These are phyloP conservation scores for Candida pini DNA, from an alignment of 805 yeast genomes.

Conservation along the genomic window DNA sequence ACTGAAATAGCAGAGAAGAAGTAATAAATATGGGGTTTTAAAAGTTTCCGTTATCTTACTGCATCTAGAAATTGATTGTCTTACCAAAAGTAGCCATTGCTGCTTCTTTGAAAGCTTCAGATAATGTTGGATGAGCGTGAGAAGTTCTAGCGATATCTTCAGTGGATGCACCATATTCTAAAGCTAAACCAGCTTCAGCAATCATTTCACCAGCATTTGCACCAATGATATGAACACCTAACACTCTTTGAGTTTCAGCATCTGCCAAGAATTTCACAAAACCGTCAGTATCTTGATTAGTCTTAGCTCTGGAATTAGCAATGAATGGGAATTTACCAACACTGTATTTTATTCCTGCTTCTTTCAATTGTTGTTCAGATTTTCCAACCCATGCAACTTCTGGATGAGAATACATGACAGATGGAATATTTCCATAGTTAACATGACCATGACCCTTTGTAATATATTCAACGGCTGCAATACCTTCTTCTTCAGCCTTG, in stretches of 20 bases:
- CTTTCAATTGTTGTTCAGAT: conserved; percentile 91
- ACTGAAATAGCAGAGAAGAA: too few relatives aligned
- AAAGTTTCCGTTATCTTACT: too few relatives aligned
- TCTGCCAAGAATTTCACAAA: conserved; percentile 94
- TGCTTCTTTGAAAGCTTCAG: conserved; percentile 98
- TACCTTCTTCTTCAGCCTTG: conserved; percentile 99
- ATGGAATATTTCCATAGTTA: conserved; percentile 95
- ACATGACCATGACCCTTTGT: conserved; percentile 96
- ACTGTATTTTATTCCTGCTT: conserved; percentile 84
- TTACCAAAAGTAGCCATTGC: conserved; percentile 87
- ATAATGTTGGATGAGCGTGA: conserved; percentile 97
- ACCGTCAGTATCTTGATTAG: conserved; percentile 95
- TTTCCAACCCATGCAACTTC: conserved; percentile 99
- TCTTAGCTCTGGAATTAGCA: conserved; percentile 99
- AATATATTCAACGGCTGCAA: conserved; percentile 95
- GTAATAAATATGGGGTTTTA: too few relatives aligned
- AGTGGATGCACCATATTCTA: conserved; percentile 97
- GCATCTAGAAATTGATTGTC: conserved; percentile 81
- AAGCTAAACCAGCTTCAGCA: conserved; percentile 95
- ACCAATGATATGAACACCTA: conserved; percentile 96
- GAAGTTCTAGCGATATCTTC: conserved; percentile 97
- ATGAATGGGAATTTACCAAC: conserved; percentile 97
- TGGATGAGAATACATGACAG: conserved; percentile 99
- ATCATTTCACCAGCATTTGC: conserved; percentile 99
- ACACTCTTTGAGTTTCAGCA: conserved; percentile 92